These are phyloP conservation scores for Galeopsis tetrahit DNA, from an alignment of 257 asterid species.

Conservation along the genomic window DNA sequence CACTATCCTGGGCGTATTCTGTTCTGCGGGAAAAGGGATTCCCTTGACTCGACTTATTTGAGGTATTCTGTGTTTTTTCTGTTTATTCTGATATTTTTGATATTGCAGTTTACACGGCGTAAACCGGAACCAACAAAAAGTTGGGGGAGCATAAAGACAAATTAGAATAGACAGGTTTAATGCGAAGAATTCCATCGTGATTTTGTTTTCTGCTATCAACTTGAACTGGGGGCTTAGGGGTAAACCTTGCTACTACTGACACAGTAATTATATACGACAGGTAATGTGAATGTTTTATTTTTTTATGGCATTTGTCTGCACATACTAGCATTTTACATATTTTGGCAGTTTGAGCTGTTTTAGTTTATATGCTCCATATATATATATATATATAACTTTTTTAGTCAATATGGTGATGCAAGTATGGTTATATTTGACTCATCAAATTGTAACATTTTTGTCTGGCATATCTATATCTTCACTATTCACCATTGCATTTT, in stretches of 20 bases:
- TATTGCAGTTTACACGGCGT: no score
- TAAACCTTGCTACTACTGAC: slow-evolving; percentile 98
- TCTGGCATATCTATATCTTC: background rate
- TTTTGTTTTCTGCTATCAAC: slow-evolving; percentile 96
- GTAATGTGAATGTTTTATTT: slow-evolving; percentile 45
- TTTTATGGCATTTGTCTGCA: slow-evolving; percentile 13
- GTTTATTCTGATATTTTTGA: no score
- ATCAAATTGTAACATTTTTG: no score
- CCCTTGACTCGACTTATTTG: no score
- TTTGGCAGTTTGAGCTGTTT: slow-evolving; percentile 13
- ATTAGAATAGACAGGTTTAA: slow-evolving; percentile 93
- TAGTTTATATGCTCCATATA: slow-evolving; percentile 9
- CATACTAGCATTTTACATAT: slow-evolving; percentile 4
- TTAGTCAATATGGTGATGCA: no score
- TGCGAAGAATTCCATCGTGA: slow-evolving; percentile 92
- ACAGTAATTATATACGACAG: slow-evolving; percentile 46
- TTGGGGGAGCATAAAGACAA: slow-evolving; percentile 95
- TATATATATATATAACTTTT: background rate
- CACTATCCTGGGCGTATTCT: no score
- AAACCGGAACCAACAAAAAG: no score
- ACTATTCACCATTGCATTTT: slow-evolving; percentile 17
- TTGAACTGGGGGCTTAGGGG: slow-evolving; percentile 97
- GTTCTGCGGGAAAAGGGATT: no score
- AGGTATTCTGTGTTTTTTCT: no score
- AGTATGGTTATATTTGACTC: no score